Base-by-base conservation (phyloP, 2,329 filamentous ascomycete genomes). In the Parascedosporium putredinis region DNA sequence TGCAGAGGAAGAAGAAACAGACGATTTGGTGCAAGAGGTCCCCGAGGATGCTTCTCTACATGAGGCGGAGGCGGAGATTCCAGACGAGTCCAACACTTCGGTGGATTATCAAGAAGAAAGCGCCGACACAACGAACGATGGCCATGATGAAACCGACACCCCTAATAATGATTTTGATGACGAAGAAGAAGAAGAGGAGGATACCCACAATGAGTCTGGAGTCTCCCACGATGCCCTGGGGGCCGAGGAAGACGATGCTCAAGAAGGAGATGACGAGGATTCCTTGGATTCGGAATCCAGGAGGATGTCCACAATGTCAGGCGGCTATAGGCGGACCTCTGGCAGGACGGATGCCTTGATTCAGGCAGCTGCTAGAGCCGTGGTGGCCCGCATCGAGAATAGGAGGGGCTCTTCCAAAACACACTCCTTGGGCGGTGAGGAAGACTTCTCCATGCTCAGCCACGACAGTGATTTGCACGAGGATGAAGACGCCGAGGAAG, bases 301-400 rank as follows among this genome's bases (percentile, higher is more conserved):
- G 22, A 46, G 44, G 22, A 14, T 31, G 18, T 46, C 27, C 2
- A 5, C 27, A 31, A 12, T 7, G 16, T 50, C 47, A 9, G 18
- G 23, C 8, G 42, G 38, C 16, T 23, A 60, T 16, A 60, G 69
- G 23, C 67, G 67, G n/a, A 60, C 64, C 2, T 74, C 71, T 1
- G 57, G 63, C 8, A 64, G 68, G 4, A 74, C 75, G 2, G 72
- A 78, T 55, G 74, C 71, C 5, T 62, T 76, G 31, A 78, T 79
- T 52, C 72, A 76, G 27, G 70, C 69, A 22, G 75, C 74, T 1
- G 75, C 75, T 1, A 65, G 69, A 47, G 72, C 72, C 20, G 73
- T 78, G 12, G 66, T 77, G 8, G 70, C 67, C 2, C 70, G 68
- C 36, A 68, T 75, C 14, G 70, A 72, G 50, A 57, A 65, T 31